These are phyloP conservation scores for Penicillium canescens DNA, from an alignment of 495 filamentous ascomycete genomes.

Conservation along the genomic window DNA sequence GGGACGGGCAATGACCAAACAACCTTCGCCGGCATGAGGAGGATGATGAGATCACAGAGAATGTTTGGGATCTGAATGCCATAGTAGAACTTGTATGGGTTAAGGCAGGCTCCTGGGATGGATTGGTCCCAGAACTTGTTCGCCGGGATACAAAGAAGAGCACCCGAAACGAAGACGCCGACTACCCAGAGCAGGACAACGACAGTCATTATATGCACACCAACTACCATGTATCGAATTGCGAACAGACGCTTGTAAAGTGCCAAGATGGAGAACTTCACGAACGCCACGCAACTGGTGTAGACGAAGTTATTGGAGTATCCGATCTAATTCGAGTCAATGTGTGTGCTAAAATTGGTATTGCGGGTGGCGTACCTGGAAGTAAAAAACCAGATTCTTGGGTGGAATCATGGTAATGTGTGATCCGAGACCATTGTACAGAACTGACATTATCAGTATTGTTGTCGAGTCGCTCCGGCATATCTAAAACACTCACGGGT, in stretches of 20 bases:
- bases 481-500: conserved; percentile 20
- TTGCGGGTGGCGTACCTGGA: conserved; percentile 22
- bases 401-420: conserved; percentile 34
- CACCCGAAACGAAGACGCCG: conserved; percentile 23
- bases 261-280: conserved; percentile 46
- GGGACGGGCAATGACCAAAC: conserved; percentile 41
- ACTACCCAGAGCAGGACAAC: conserved; percentile 35
- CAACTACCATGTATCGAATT: conserved; percentile 23
- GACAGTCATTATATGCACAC: conserved; percentile 24
- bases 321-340: conserved; percentile 17
- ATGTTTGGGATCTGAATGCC: conserved; percentile 43
- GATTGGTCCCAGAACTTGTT: conserved; percentile 32
- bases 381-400: conserved; percentile 25
- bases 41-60: conserved; percentile 36
- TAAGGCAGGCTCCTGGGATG: conserved; percentile 30
- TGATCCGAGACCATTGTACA: conserved; percentile 33
- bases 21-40: conserved; percentile 49
- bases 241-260: conserved; percentile 42
- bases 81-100: conserved; percentile 31
- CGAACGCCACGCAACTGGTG: conserved; percentile 26
- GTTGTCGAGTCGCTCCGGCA: not conserved
- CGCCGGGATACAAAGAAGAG: conserved; percentile 35
- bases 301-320: conserved; percentile 36
- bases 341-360: not conserved
- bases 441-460: conserved; percentile 17